phyloP scores from a whole-genome alignment of 2,329 filamentous ascomycete species.

The Lasiodiplodia sp. region DNA sequence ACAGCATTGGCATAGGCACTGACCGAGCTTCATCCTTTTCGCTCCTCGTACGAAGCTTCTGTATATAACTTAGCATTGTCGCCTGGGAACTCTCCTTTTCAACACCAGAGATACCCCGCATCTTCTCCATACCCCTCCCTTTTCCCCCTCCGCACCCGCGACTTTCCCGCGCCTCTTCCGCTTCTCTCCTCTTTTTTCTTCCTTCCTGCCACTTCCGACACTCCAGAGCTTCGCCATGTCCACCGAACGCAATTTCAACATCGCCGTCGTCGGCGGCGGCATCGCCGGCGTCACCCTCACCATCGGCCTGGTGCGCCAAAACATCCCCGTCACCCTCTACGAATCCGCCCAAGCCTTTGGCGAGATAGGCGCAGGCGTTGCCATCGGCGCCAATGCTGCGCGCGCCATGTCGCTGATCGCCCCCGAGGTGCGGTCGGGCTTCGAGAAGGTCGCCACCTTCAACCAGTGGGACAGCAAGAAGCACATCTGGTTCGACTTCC shows the following conservation, averaged over 20 bases:
- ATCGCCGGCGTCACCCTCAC: conserved; percentile 65
- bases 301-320: conserved; percentile 58
- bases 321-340: conserved; percentile 60
- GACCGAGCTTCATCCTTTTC: neutral
- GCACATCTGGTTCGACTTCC: conserved; percentile 53
- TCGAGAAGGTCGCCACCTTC: conserved; percentile 50
- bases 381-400: conserved; percentile 63
- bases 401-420: conserved; percentile 63
- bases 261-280: conserved; percentile 67
- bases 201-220: neutral
- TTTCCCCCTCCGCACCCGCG: neutral
- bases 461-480: conserved; percentile 48
- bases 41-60: conserved; percentile 19
- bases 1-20: conserved; percentile 2
- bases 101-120: conserved; percentile 19
- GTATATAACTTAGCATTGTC: neutral
- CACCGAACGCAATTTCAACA: conserved; percentile 42
- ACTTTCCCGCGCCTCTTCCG: neutral
- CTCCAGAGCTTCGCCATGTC: conserved; percentile 15
- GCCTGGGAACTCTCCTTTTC: neutral
- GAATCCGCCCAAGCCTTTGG: conserved; percentile 62
- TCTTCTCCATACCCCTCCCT: neutral
- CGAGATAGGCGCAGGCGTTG: conserved; percentile 66
- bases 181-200: neutral
- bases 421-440: conserved; percentile 53